Conservation (phyloP, 257 asterid species). For the Penstemon davidsonii region DNA sequence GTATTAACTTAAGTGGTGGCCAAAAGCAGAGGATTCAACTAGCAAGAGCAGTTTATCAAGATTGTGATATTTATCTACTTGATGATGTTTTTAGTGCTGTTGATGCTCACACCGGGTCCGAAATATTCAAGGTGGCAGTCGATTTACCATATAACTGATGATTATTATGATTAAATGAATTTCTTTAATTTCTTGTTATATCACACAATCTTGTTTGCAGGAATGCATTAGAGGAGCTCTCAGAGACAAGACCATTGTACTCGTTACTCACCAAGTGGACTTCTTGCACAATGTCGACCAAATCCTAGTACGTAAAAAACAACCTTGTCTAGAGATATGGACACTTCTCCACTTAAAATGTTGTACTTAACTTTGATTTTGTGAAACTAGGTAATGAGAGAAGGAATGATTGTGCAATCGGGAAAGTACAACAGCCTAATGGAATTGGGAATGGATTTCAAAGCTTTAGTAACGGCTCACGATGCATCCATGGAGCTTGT, state of each 20-base stretch:
- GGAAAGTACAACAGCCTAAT: conserved; percentile 73
- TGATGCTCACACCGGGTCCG: conserved; percentile 99
- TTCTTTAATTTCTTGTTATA: neutral
- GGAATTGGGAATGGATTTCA: conserved; percentile 66
- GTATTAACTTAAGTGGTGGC: conserved; percentile 96
- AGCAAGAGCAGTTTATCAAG: conserved; percentile 95
- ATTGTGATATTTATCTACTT: conserved; percentile 82
- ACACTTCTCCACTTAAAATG: neutral
- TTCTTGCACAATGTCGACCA: conserved; percentile 93
- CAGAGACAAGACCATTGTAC: conserved; percentile 69
- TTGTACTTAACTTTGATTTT: conserved; percentile 5
- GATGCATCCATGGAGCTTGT: conserved; percentile 94
- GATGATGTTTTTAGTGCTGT: conserved; percentile 96
- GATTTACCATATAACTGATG: neutral
- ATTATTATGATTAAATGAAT: neutral
- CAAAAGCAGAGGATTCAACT: conserved; percentile 96
- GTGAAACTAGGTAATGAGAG: conserved; percentile 82
- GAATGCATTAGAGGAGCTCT: conserved; percentile 89
- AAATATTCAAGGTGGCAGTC: conserved; percentile 72
- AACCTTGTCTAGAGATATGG: neutral
- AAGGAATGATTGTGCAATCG: conserved; percentile 77
- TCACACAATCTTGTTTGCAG: conserved; percentile 40
- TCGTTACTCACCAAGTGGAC: conserved; percentile 98
- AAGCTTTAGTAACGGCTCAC: conserved; percentile 79
- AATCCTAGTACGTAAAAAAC: conserved; percentile 59